Evolutionary conservation across 1,284 basidiomycete species (phyloP).

Genomic region (Naganishia sp.): DNA sequence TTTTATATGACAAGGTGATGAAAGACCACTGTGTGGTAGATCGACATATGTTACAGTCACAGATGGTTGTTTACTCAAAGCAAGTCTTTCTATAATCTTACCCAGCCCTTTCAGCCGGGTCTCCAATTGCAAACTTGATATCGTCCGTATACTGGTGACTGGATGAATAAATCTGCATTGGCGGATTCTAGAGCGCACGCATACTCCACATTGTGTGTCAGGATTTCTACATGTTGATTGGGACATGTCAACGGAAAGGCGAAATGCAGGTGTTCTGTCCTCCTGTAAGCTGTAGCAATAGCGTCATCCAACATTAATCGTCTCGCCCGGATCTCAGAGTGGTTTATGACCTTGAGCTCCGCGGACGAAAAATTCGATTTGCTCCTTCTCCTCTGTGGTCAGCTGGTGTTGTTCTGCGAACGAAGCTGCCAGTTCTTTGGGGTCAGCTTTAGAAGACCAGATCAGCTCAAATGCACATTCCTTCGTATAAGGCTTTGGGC

Average conservation of each 20-base stretch:
- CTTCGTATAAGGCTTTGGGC: background rate
- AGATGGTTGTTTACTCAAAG: too few relatives aligned
- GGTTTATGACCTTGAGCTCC: background rate
- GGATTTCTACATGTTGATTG: background rate
- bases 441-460: background rate
- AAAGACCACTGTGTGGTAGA: background rate
- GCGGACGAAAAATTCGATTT: constrained; percentile 3
- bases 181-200: too few relatives aligned
- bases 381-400: constrained; percentile 6
- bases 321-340: too few relatives aligned
- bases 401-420: constrained; percentile 14
- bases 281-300: background rate
- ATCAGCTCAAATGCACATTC: too few relatives aligned
- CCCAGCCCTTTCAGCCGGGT: too few relatives aligned
- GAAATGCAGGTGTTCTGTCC: background rate
- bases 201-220: too few relatives aligned
- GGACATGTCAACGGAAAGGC: background rate
- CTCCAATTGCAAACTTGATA: too few relatives aligned
- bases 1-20: constrained; percentile 34
- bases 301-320: background rate
- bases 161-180: too few relatives aligned
- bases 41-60: too few relatives aligned
- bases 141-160: too few relatives aligned
- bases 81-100: too few relatives aligned
- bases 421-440: background rate